These are phyloP conservation scores for Thielaviopsis cerberus DNA, from an alignment of 2,329 filamentous ascomycete genomes.

Conservation along the genomic window DNA sequence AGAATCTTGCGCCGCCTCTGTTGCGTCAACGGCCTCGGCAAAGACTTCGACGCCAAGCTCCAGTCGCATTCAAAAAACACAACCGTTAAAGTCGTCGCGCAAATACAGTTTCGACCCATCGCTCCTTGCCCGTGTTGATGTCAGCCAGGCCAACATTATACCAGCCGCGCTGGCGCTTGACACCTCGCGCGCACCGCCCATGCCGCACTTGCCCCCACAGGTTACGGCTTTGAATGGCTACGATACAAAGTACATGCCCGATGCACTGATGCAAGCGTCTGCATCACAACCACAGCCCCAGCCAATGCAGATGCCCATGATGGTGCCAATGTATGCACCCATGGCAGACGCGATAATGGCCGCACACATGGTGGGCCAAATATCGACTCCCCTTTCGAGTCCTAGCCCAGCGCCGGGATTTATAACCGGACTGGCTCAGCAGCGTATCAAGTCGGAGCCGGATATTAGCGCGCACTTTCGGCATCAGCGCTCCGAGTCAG, in stretches of 20 bases:
- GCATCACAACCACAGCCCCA: conserved; percentile 14
- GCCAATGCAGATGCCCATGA: conserved; percentile 9
- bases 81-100: conserved; percentile 20
- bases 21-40: neutral
- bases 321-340: conserved; percentile 5
- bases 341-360: neutral
- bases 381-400: conserved; percentile 8
- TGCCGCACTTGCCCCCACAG: neutral
- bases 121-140: conserved; percentile 33
- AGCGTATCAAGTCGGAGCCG: conserved; percentile 5
- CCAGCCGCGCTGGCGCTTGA: conserved; percentile 13
- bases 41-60: conserved; percentile 15
- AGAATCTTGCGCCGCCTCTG: neutral
- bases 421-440: neutral
- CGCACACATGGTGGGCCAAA: neutral
- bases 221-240: conserved; percentile 9
- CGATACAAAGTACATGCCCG: conserved; percentile 15
- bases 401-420: neutral
- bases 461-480: conserved; percentile 1
- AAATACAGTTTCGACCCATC: conserved; percentile 33
- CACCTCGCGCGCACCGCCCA: neutral
- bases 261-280: conserved; percentile 15
- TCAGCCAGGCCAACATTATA: conserved; percentile 31
- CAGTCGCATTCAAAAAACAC: conserved; percentile 29
- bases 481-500: neutral